Conservation (phyloP, 1,284 basidiomycete species). For the Ceratobasidium theobromae region DNA sequence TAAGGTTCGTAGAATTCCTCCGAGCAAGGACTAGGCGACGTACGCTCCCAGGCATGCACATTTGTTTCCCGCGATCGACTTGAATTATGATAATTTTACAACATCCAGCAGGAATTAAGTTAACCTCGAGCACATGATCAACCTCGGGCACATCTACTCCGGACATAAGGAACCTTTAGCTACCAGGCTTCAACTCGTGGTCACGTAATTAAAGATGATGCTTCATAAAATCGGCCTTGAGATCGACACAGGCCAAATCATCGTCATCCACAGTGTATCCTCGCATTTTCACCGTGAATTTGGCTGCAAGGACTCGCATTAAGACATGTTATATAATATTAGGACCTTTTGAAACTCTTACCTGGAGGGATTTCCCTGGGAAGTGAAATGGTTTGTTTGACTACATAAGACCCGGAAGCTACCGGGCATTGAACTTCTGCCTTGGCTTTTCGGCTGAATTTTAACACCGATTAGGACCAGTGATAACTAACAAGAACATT, state of each 20-base stretch:
- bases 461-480: conserved; percentile 37
- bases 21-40: no score
- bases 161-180: no score
- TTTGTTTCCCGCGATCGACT: no score
- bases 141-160: no score
- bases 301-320: conserved; percentile 56
- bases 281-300: conserved; percentile 73
- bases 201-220: no score
- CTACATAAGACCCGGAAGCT: conserved; percentile 63
- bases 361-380: conserved; percentile 89
- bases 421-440: conserved; percentile 79
- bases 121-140: no score
- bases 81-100: no score
- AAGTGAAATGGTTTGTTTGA: conserved; percentile 77
- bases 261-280: conserved; percentile 80
- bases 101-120: no score
- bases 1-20: no score
- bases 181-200: no score
- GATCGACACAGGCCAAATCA: conserved; percentile 76
- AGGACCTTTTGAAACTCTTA: conserved; percentile 44
- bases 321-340: not conserved
- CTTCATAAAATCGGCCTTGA: conserved; percentile 74
- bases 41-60: no score
- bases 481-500: conserved; percentile 92
- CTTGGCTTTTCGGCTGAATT: conserved; percentile 62